Conservation (phyloP, 139 green algal genomes). For the Coccomyxa sp. region DNA sequence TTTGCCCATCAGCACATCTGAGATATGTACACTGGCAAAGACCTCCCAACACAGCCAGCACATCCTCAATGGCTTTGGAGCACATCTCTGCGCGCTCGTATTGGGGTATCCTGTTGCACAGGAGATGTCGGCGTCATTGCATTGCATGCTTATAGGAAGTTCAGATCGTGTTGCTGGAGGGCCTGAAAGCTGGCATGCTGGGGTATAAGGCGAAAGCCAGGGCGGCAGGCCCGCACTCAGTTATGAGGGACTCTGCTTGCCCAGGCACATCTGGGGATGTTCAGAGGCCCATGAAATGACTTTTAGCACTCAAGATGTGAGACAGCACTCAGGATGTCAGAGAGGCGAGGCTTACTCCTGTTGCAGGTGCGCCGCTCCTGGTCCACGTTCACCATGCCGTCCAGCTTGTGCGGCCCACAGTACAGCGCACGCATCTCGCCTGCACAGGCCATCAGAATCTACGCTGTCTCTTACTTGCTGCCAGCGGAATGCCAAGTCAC, state of each 20-base stretch:
- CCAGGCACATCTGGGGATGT: not conserved
- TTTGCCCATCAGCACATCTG: too few species aligned
- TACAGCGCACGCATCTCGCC: conserved; percentile 1
- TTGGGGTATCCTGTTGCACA: too few species aligned
- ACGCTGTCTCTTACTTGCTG: too few species aligned
- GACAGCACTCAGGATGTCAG: not conserved
- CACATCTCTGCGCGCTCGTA: too few species aligned
- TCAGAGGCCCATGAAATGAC: not conserved
- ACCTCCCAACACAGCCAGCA: too few species aligned
- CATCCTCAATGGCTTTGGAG: too few species aligned
- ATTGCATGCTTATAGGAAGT: too few species aligned
- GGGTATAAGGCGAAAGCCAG: not conserved
- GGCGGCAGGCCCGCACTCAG: not conserved
- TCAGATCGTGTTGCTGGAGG: not conserved
- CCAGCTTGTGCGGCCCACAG: not conserved
- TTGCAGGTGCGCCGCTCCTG: not conserved
- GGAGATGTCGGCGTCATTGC: too few species aligned
- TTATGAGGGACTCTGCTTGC: not conserved
- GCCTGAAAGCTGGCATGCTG: not conserved
- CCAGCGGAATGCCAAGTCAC: too few species aligned
- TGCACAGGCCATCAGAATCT: too few species aligned
- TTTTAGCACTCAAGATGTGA: not conserved
- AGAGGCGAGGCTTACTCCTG: not conserved
- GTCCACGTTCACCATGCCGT: not conserved
- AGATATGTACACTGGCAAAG: too few species aligned